A percentile compares a stretch with the other conserved stretches of the same genome.
Evolutionary conservation across 2,329 filamentous ascomycete species (phyloP).

Genomic region (Torrubiella hemipterigena): DNA sequence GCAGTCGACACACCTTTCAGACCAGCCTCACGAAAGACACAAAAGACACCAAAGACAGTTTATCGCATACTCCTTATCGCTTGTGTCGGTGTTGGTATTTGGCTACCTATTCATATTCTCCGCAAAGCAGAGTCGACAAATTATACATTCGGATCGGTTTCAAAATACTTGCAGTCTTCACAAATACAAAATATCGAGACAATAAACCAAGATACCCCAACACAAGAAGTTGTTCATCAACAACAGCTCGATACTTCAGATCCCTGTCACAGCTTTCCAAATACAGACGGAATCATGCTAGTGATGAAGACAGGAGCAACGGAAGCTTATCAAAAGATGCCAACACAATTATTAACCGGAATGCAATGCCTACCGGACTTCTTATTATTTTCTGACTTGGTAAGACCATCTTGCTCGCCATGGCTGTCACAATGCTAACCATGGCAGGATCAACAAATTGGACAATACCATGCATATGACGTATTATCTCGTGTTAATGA

Average conservation of each 20-base stretch:
- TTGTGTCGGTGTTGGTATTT: no score
- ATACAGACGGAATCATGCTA: constrained; percentile 31
- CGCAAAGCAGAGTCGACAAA: no score
- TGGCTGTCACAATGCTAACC: not conserved
- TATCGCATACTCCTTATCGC: no score
- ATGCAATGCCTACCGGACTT: constrained; percentile 42
- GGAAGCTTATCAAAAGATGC: constrained; percentile 40
- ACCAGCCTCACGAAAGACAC: no score
- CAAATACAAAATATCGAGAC: no score
- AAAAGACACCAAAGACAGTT: no score
- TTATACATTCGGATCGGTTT: no score
- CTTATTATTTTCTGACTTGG: constrained; percentile 44
- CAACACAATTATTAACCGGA: constrained; percentile 42
- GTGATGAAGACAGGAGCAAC: constrained; percentile 49
- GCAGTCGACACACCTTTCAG: no score
- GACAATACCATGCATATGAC: constrained; percentile 29
- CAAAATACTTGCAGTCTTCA: no score
- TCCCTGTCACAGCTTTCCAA: constrained; percentile 28
- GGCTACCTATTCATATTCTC: no score
- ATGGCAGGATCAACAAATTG: constrained; percentile 34
- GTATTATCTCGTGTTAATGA: constrained; percentile 26
- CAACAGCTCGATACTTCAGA: constrained; percentile 25
- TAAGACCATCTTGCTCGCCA: constrained; percentile 7
- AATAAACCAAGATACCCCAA: no score
- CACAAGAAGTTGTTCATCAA: constrained; percentile 18